Conservation (phyloP, 345 rosid species). For the Erysimum cheiranthoides region DNA sequence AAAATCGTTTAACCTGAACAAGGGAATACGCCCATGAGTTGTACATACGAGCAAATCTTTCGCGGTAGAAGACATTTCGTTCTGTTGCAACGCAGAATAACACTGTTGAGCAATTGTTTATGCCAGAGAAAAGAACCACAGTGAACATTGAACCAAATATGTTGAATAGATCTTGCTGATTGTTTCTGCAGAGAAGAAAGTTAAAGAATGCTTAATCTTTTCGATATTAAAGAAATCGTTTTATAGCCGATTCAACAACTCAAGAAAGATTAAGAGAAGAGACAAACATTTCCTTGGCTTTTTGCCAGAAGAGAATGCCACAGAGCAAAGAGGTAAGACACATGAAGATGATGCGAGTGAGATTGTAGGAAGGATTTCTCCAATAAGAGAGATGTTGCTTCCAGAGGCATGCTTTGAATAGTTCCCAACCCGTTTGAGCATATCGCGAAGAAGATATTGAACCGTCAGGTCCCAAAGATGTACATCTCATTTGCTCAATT, state of each 20-base stretch:
- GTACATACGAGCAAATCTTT: constrained; percentile 56
- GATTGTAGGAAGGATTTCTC: constrained; percentile 64
- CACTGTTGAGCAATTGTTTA: constrained; percentile 49
- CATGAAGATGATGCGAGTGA: constrained; percentile 48
- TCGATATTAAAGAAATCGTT: neutral
- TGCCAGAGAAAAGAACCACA: constrained; percentile 43
- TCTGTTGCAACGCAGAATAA: constrained; percentile 44
- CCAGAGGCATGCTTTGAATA: constrained; percentile 65
- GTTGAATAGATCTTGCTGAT: constrained; percentile 48
- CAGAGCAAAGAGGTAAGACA: constrained; percentile 44
- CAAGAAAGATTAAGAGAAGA: neutral
- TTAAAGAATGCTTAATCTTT: neutral
- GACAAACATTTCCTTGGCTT: constrained; percentile 56
- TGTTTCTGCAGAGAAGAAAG: constrained; percentile 38
- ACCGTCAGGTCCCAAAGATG: constrained; percentile 42
- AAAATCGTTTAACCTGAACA: constrained; percentile 48
- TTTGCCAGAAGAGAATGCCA: constrained; percentile 58
- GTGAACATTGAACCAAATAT: constrained; percentile 48
- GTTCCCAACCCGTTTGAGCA: constrained; percentile 53
- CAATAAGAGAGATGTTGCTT: constrained; percentile 66
- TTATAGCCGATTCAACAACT: neutral
- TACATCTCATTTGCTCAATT: constrained; percentile 43
- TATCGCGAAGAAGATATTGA: constrained; percentile 45
- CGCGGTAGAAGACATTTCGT: constrained; percentile 50
- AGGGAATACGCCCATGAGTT: constrained; percentile 55